A percentile compares a stretch with the other conserved stretches of the same genome.
These are phyloP conservation scores for Boletus sp. DNA, from an alignment of 768 basidiomycete species.

Conservation along the genomic window DNA sequence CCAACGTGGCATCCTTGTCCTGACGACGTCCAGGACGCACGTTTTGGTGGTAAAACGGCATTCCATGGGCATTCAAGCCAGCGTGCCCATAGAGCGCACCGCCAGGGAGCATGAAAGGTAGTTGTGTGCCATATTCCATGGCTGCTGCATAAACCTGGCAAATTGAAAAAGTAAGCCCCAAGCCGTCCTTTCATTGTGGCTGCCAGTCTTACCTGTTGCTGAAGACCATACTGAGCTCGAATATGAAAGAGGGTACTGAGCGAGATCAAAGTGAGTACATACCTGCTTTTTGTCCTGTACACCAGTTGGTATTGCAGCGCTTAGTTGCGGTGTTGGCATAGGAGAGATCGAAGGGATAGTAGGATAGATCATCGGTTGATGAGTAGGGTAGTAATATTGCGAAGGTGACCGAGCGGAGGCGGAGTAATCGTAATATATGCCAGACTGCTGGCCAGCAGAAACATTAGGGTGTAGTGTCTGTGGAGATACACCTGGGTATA, in stretches of 20 bases:
- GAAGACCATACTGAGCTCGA: slow-evolving; percentile 38
- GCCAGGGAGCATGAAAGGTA: slow-evolving; percentile 44
- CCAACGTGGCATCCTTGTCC: slow-evolving; percentile 35
- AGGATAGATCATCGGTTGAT: slow-evolving; percentile 59
- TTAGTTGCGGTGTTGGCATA: slow-evolving; percentile 49
- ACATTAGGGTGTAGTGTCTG: slow-evolving; percentile 42
- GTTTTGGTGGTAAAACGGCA: slow-evolving; percentile 37
- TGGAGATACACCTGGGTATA: slow-evolving; percentile 48
- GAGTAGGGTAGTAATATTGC: slow-evolving; percentile 58
- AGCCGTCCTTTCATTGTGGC: neutral
- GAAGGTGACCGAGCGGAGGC: slow-evolving; percentile 46
- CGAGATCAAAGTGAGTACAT: slow-evolving; percentile 12
- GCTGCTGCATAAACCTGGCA: slow-evolving; percentile 40
- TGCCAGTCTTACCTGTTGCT: slow-evolving; percentile 43
- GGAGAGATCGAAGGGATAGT: slow-evolving; percentile 49
- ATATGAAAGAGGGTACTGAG: slow-evolving; percentile 10
- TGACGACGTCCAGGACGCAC: slow-evolving; percentile 46
- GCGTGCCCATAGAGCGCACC: slow-evolving; percentile 45
- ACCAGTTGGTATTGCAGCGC: slow-evolving; percentile 37
- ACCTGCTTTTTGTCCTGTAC: slow-evolving; percentile 63
- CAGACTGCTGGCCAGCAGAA: slow-evolving; percentile 45
- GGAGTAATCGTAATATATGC: slow-evolving; percentile 58
- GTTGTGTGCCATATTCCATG: slow-evolving; percentile 47
- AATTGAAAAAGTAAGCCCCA: neutral
- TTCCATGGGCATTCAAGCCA: slow-evolving; percentile 30